These are phyloP conservation scores for Lasiosphaeria ovina DNA, from an alignment of 495 filamentous ascomycete genomes.

Conservation along the genomic window DNA sequence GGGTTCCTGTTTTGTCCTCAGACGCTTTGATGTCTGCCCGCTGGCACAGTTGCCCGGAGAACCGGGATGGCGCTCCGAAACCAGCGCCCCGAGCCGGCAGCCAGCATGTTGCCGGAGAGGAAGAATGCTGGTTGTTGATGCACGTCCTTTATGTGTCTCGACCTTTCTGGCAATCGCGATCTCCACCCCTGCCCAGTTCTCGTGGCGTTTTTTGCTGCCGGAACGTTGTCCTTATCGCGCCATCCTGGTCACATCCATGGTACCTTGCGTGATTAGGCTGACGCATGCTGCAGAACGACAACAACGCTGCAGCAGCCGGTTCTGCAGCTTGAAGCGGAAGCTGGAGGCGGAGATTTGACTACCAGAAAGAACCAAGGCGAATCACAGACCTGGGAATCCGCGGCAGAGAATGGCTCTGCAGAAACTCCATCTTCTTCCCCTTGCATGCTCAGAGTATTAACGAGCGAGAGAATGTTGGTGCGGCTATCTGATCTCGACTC, in stretches of 20 bases:
- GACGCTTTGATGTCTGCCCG: constrained; percentile 10
- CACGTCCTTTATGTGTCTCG: constrained; percentile 7
- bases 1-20: background rate
- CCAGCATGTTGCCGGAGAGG: constrained; percentile 20
- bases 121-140: constrained; percentile 15
- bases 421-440: background rate
- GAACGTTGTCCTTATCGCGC: constrained; percentile 12
- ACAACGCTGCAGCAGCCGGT: background rate
- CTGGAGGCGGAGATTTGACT: constrained; percentile 2
- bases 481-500: no score
- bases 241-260: constrained; percentile 22
- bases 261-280: constrained; percentile 18
- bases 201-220: constrained; percentile 17
- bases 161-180: constrained; percentile 14
- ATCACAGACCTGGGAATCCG: background rate
- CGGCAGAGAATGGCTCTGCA: constrained; percentile 1
- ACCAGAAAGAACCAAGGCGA: constrained; percentile 1
- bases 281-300: constrained; percentile 3
- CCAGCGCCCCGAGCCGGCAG: constrained; percentile 21
- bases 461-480: constrained; percentile 9
- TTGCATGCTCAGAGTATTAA: no score
- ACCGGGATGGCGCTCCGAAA: constrained; percentile 29
- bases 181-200: constrained; percentile 9
- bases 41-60: constrained; percentile 12
- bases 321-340: background rate